Evolutionary conservation across 768 basidiomycete genomes (phyloP), one percentile per base, ranked within the genome.

Genomic region (Solioccasus polychromus): DNA sequence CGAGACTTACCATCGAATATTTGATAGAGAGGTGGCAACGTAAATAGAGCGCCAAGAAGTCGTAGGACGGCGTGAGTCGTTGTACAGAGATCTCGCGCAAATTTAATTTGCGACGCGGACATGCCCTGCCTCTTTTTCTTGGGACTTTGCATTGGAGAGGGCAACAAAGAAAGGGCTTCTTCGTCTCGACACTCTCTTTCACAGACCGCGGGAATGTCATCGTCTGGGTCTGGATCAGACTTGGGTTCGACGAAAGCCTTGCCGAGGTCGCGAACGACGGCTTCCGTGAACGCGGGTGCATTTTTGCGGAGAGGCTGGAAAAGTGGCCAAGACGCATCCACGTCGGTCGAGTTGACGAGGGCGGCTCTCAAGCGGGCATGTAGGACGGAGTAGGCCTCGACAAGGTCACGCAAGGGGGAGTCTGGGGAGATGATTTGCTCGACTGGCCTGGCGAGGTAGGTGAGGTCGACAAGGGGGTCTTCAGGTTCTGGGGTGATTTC

Each of bases 401-500:
- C 84, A 48, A 88, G 75, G 46, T 82, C 78, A 41, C 70, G 68
- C 36, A 81, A 68, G 37, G 73, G 69, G 12, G 76, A 64, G 32
- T 74, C 68, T 1, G 64, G 53, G 10, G 74, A 69, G 20, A 86
- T 63, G 42, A 92, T 82, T 39, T 71, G 75, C 3, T 74, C 63
- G 3, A 92, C 75, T 3, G 88, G 82, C 22, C 74, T 69, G n/a
- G 73, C 73, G 24, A 92, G 77, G 59, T 88, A 92, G 17, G 65
- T 63, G 11, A 81, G 66, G 55, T 88, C 73, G 7, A 71, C 71
- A 15, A 88, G 72, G 10, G 87, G 85, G 55, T 82, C 79, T 2
- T 68, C 65, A 3, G 90, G 89, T 55, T 88, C 88, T n/a, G 89
- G 90, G 0, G 89, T 91, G 12, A 72, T 64, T 45, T 88, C 81